Evolutionary conservation across 2,329 filamentous ascomycete species (phyloP), one percentile per base, ranked within the genome.

Genomic region (Byssothecium circinans): DNA sequence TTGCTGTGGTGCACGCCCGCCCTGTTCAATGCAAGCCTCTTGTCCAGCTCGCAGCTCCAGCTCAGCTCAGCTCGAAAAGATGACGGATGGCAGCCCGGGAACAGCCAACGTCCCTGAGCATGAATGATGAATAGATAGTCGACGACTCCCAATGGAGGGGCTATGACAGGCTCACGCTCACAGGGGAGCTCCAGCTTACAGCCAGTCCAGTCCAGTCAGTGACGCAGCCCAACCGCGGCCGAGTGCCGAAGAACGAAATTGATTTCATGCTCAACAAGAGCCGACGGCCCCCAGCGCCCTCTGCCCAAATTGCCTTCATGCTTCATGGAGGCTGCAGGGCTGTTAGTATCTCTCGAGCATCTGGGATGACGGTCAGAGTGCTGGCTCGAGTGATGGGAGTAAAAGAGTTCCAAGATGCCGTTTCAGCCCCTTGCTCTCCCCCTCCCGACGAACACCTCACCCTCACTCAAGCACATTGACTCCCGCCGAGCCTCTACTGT

Each of bases 121-220:
- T n/a, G n/a, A n/a, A n/a, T n/a, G n/a, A n/a, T n/a, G n/a, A n/a
- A n/a, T n/a, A n/a, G n/a, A 4, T 2, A 14, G 20, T 15, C 42
- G 3, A 34, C 15, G 23, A 29, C 32, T 20, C 32, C 25, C 14
- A 43, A 47, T 29, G 15, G 38, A 29, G 37, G 47, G 52, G 45
- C 49, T 51, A 45, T 58, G 55, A 47, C 50, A 49, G 53, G 48
- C 47, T 40, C n/a, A n/a, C n/a, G n/a, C n/a, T n/a, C n/a, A 29
- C 50, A 42, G 50, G 51, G 40, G 47, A 50, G 44, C 56, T 57
- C 47, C 40, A 34, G 19, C 7, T 34, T 34, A 14, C 48, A 20
- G 38, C 32, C 32, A 20, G 22, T 30, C 30, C 19, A 29, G 15
- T 43, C 40, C 45, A 45, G 43, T 33, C 40, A 41, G 32, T 18